These are phyloP conservation scores for Sisymbrium altissimum DNA, from an alignment of 345 rosid genomes.

Conservation along the genomic window DNA sequence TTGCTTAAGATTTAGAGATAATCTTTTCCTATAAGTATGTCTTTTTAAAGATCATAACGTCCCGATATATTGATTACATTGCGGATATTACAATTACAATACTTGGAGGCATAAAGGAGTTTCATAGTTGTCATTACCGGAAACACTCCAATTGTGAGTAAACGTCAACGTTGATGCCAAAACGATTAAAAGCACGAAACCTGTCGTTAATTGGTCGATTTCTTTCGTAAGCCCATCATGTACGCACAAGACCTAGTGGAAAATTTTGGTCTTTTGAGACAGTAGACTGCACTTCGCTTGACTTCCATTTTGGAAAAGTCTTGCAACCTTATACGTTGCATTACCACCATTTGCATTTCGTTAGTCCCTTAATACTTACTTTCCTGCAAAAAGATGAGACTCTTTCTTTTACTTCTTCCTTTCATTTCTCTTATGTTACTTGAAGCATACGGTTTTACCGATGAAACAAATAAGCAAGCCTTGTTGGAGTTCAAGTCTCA, in stretches of 20 bases:
- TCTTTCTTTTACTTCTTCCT: not conserved
- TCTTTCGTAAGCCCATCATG: no score
- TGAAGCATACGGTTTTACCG: not conserved
- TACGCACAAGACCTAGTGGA: no score
- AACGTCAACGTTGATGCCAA: not conserved
- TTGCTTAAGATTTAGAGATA: no score
- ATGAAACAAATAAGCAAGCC: slow-evolving; percentile 9
- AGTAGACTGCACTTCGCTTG: no score
- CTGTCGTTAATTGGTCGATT: no score
- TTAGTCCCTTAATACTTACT: no score
- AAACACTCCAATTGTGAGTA: not conserved
- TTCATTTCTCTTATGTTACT: not conserved
- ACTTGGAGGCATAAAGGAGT: no score
- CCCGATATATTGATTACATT: slow-evolving; percentile 54
- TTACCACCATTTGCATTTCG: no score
- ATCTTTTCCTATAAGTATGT: slow-evolving; percentile 59
- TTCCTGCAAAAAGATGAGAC: not conserved
- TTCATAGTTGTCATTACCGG: not conserved
- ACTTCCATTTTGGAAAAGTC: no score
- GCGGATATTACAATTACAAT: slow-evolving; percentile 7
- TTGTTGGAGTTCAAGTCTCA: slow-evolving; percentile 9
- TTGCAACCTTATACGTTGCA: no score
- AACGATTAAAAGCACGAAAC: not conserved
- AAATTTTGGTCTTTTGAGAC: no score
- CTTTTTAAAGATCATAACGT: slow-evolving; percentile 57